A percentile compares a stretch with the other conserved stretches of the same genome.
Evolutionary conservation across 257 asterid species (phyloP).

Genomic region (Nicotiana undulata): DNA sequence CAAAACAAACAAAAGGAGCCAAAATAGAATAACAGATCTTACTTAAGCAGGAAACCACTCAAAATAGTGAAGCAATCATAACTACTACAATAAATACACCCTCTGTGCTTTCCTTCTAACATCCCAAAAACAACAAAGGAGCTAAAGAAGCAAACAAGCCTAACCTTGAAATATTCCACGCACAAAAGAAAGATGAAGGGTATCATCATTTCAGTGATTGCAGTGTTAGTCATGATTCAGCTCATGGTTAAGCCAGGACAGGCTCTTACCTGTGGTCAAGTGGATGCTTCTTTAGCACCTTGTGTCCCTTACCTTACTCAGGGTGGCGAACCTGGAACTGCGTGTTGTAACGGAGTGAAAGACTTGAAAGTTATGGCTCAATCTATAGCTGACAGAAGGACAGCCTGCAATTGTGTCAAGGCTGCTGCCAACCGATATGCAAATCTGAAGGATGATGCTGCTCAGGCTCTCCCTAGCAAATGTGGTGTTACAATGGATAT

Average conservation of each 20-base stretch:
- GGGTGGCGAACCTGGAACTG: conserved; percentile 14
- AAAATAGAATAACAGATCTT: too few species aligned
- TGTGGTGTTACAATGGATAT: conserved; percentile 27
- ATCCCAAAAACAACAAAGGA: too few species aligned
- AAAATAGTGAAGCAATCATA: too few species aligned
- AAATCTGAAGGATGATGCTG: conserved; percentile 29
- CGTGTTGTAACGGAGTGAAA: conserved; percentile 27
- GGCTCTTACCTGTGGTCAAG: conserved; percentile 31
- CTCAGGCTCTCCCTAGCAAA: conserved; percentile 20
- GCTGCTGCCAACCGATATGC: conserved; percentile 19
- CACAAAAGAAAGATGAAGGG: conserved; percentile 18
- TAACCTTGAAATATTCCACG: too few species aligned
- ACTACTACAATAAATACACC: too few species aligned
- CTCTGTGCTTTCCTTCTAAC: too few species aligned
- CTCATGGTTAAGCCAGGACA: conserved; percentile 10
- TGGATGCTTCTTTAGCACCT: conserved; percentile 21
- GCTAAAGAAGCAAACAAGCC: too few species aligned
- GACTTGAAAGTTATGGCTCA: conserved; percentile 19
- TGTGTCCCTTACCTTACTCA: conserved; percentile 31
- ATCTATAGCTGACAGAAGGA: conserved; percentile 19
- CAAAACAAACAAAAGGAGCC: too few species aligned
- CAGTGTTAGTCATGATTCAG: conserved; percentile 14
- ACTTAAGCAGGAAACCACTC: too few species aligned
- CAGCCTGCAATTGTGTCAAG: conserved; percentile 28
- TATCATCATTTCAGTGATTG: conserved; percentile 5